Evolutionary conservation across 75 land plant genomes (phyloP).

Genomic region (Sequoiadendron giganteum): DNA sequence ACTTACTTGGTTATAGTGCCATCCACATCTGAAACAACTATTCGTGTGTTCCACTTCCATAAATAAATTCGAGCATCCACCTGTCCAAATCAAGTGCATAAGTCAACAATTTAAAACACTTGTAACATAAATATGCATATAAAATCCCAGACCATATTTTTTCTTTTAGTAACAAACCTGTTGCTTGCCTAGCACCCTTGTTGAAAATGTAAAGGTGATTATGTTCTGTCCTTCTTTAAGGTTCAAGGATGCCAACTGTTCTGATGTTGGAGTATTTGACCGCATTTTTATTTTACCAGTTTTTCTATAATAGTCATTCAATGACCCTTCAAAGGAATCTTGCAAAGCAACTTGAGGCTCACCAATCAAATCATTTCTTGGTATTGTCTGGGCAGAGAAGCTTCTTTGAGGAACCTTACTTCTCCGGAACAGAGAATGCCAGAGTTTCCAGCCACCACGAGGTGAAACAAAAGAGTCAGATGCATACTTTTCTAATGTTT

Average conservation of each 20-base stretch:
- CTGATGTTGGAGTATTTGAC: constrained; percentile 71
- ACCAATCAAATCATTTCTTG: not conserved
- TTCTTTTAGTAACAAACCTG: constrained; percentile 48
- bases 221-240: constrained; percentile 80
- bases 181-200: constrained; percentile 85
- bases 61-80: constrained; percentile 97
- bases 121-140: not conserved
- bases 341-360: not conserved
- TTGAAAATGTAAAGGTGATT: constrained; percentile 84
- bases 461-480: constrained; percentile 21
- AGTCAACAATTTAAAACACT: not conserved
- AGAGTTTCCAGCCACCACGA: constrained; percentile 61
- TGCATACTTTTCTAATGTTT: constrained; percentile 16
- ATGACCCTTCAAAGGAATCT: not conserved
- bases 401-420: constrained; percentile 33
- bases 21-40: constrained; percentile 99
- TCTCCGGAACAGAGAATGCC: constrained; percentile 58
- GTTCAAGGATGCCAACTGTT: constrained; percentile 80
- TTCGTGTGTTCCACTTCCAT: constrained; percentile 97
- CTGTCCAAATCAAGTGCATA: constrained; percentile 29
- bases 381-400: constrained; percentile 12
- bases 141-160: not conserved
- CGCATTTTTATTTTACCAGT: constrained; percentile 33
- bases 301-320: constrained; percentile 14
- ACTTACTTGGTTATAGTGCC: constrained; percentile 96